Evolutionary conservation across 2,329 filamentous ascomycete species (phyloP), one percentile per base, ranked within the genome.

Genomic region (Fusarium sp.): DNA sequence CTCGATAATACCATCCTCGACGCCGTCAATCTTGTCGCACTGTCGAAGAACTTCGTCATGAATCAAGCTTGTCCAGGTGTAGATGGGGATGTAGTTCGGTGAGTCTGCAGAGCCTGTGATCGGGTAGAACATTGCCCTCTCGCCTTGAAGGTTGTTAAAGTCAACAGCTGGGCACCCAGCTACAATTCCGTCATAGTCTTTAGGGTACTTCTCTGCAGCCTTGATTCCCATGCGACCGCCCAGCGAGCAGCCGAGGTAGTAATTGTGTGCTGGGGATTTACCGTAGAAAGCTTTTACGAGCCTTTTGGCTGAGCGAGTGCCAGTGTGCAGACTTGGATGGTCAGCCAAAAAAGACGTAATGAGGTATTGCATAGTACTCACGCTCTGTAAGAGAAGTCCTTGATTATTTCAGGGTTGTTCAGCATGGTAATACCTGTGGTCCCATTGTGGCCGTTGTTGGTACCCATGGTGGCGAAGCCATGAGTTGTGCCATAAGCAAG

Each of bases 141-240:
- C 57, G 2, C 68, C 69, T 8, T 71, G 69, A 36, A 87, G 84
- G 59, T 85, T 82, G 3, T 83, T 78, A 1, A 86, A 73, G 66
- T 86, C 83, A 42, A 86, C 83, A 1, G 86, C 86, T 7, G 86
- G 86, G 0, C 84, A 84, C 10, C 85, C 85, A 7, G 82, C 81
- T 2, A 85, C 79, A 2, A 83, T 81, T 20, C 86, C 85, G 57
- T 91, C 87, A 57, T 89, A 91, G 67, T 90, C 88, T 1, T 85
- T 81, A 0, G 89, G 88, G 67, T 85, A 90, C 20, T 80, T 75
- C 71, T 91, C 85, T 0, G 87, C 85, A 12, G 85, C 84, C 59
- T 87, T 87, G 38, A 89, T 80, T 7, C 88, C 89, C 80, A 91
- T 87, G 1, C 89, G 82, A 2, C 90, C 89, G 12, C 90, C 90